Evolutionary conservation across 805 yeast genomes (phyloP), one percentile per base, ranked within the genome.

Genomic region (Ogataea ganodermae): DNA sequence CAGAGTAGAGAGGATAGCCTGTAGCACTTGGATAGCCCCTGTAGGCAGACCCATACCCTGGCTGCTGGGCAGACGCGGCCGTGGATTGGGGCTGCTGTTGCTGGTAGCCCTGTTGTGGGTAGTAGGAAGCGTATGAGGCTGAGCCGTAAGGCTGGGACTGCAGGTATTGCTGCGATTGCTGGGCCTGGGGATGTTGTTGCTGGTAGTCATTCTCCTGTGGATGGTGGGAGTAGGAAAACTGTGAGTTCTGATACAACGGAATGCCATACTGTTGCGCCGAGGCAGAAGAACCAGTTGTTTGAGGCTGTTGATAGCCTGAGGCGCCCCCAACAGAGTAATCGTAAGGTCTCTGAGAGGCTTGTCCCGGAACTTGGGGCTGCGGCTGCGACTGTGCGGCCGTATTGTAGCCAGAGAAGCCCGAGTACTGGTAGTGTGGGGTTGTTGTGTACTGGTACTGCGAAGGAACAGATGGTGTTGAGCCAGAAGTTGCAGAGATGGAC

Each of bases 371-470:
- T 16, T 38, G 42, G 5, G 42, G 42, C 17, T 38, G 42, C 14
- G 42, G 42, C 26, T 50, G 50, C 20, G 55, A 24, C 14, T 46
- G 54, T 14, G 31, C 46, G 20, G 32, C 44, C 32, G 52, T 45
- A 23, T 30, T 42, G 48, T 55, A 55, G 35, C 54, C 55, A 2
- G 57, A 27, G 47, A 42, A 52, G 16, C 51, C 45, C 35, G 52
- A 44, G 38, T 55, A 55, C 44, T 55, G 59, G 42, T 55, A 55
- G 39, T 52, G 59, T 16, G 59, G 59, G 28, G 50, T 50, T 13
- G 50, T 50, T 13, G 59, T 43, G 44, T 55, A 55, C 42, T 51
- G 58, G 45, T 54, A 54, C 40, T 52, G 59, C 13, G 52, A 50
- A 17, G 56, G 48, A 26, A 44, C 48, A 10, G 53, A 20, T 17